phyloP scores from a whole-genome alignment of 352 stramenopile genomes.

The Pythium angustatum region DNA sequence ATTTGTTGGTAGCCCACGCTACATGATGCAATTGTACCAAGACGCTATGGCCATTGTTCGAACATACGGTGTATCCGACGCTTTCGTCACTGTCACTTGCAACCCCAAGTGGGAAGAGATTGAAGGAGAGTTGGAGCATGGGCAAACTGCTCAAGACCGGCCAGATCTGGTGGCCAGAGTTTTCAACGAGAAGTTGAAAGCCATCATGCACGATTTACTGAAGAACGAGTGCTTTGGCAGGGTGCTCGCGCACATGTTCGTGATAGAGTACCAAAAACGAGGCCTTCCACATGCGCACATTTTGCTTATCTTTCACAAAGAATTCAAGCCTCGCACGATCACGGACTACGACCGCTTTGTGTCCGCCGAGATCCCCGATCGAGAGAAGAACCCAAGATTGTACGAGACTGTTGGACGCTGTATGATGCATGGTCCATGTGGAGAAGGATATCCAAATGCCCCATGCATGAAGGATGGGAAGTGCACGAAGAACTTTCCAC shows the following conservation, averaged over 20 bases:
- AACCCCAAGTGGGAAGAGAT: conserved; percentile 50
- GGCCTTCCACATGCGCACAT: conserved; percentile 51
- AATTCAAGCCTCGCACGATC: conserved; percentile 20
- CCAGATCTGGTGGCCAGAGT: conserved; percentile 32
- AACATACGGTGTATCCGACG: conserved; percentile 29
- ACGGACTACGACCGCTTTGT: conserved; percentile 26
- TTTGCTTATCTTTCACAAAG: conserved; percentile 41
- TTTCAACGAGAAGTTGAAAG: conserved; percentile 28
- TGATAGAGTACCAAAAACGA: conserved; percentile 57
- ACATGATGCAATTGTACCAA: conserved; percentile 21
- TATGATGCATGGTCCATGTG: conserved; percentile 17
- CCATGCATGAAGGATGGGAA: conserved; percentile 19
- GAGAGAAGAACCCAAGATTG: conserved; percentile 4
- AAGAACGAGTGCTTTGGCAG: conserved; percentile 16
- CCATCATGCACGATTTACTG: conserved; percentile 31
- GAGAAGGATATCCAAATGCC: neutral
- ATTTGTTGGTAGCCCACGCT: conserved; percentile 6
- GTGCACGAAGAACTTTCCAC: conserved; percentile 13
- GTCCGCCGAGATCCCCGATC: conserved; percentile 26
- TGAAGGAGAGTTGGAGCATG: conserved; percentile 8
- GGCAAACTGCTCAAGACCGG: conserved; percentile 21
- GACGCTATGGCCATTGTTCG: conserved; percentile 41
- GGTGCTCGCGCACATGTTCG: conserved; percentile 28
- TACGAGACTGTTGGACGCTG: conserved; percentile 3
- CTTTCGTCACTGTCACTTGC: conserved; percentile 57